Percentiles rank a stretch among this genome's conserved stretches.
Evolutionary conservation across 352 stramenopile genomes (phyloP).

Genomic region (Elongisporangium undulatum): DNA sequence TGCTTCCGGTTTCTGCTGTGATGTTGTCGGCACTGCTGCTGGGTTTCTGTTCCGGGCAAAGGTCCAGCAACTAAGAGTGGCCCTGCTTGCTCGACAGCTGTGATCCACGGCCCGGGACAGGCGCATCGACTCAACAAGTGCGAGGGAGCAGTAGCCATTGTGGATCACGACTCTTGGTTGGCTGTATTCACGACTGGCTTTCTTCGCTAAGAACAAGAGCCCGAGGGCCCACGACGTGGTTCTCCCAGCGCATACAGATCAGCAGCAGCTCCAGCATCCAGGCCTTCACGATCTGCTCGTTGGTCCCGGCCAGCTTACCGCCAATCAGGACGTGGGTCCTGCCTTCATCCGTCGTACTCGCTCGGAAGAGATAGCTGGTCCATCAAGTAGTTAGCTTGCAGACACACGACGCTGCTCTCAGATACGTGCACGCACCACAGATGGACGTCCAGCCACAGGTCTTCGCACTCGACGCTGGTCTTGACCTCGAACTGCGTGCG

Average conservation of each 20-base stretch:
- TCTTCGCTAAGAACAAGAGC: not conserved
- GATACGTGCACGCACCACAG: not conserved
- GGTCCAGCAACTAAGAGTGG: no score
- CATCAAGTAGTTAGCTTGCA: not conserved
- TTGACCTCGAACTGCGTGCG: not conserved
- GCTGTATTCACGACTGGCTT: not conserved
- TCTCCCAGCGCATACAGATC: not conserved
- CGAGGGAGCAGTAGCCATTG: no score
- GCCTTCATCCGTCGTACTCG: no score
- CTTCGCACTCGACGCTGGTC: not conserved
- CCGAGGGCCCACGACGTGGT: not conserved
- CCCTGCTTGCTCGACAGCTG: no score
- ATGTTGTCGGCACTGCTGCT: no score
- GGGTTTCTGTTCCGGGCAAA: no score
- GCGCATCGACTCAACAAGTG: no score
- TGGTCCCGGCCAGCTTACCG: not conserved
- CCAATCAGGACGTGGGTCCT: not conserved
- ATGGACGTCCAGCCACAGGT: not conserved
- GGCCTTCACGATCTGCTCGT: not conserved
- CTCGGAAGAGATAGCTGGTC: not conserved
- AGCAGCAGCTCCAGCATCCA: not conserved
- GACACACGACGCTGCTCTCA: not conserved
- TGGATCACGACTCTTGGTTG: no score
- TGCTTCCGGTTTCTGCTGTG: no score
- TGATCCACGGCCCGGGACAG: no score